Conservation (phyloP, 306 rosid species). For the Castanea mollissima region DNA sequence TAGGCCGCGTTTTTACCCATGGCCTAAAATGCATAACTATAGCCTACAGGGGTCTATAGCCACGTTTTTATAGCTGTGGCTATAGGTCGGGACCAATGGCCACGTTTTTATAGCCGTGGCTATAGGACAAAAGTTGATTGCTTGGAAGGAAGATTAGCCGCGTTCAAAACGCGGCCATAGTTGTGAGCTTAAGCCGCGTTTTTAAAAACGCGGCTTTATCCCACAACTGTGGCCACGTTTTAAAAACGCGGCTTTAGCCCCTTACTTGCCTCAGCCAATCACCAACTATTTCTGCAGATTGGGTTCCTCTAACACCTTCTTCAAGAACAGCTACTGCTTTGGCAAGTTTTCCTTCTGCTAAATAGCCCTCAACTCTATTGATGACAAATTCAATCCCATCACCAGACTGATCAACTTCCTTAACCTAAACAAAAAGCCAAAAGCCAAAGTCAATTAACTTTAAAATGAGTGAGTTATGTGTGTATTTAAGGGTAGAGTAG, state of each 20-base stretch:
- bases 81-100: too few species aligned
- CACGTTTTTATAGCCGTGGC: too few species aligned
- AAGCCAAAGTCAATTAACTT: constrained; percentile 16
- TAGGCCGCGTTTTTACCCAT: too few species aligned
- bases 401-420: constrained; percentile 71
- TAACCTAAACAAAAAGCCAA: constrained; percentile 48
- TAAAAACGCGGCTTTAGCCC: background rate
- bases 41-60: too few species aligned
- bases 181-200: too few species aligned
- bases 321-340: constrained; percentile 88
- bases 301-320: constrained; percentile 75
- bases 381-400: constrained; percentile 86
- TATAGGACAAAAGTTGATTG: too few species aligned
- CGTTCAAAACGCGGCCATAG: too few species aligned
- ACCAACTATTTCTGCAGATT: constrained; percentile 65
- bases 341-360: constrained; percentile 80
- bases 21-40: too few species aligned
- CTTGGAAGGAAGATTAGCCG: too few species aligned
- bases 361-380: constrained; percentile 65
- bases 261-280: constrained; percentile 76
- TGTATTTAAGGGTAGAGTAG: constrained; percentile 8
- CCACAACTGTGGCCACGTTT: too few species aligned
- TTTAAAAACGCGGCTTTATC: too few species aligned
- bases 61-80: too few species aligned
- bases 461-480: constrained; percentile 6